Evolutionary conservation across 345 rosid species (phyloP), one percentile per base, ranked within the genome.

Genomic region (Lepidium sativum): DNA sequence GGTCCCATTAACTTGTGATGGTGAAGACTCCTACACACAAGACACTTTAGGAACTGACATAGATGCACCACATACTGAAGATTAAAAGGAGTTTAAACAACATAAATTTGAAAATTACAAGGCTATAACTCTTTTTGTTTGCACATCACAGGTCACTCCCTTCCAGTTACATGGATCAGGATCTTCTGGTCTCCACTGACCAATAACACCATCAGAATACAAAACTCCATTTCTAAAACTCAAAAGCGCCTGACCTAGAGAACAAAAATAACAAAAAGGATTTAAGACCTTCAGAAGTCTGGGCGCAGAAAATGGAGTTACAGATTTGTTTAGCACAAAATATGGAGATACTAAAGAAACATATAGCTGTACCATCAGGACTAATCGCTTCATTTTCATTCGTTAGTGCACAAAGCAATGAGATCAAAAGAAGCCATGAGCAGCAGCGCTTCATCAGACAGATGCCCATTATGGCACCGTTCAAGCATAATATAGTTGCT

Each of bases 181-280:
- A 82, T 88, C 99, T 86, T 90, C 99, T 8, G 96, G 97, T 76
- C 97, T 90, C 97, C 99, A 92, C n/a, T 72, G 76, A 71, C 75
- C 67, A 68, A 92, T 83, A 50, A 80, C 42, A 59, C 87, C 87
- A 75, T 92, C 90, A 34, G 99, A 87, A 67, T 61, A 75, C 60
- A 73, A 64, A 79, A 92, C 72, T 61, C 80, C 85, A 49, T 67
- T 75, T 75, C 79, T 84, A 78, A 92, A 90, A 76, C 82, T 84
- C 67, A 90, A 60, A 67, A 92, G 99, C 8, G 80, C 96, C 83
- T 87, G 90, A 60, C 97, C 99, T 92, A 50, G 59, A 60, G 54
- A 72, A 66, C n/a, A 54, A 21, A 55, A 73, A 47, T 41, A 57
- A 52, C 34, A 69, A 34, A 69, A 20, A 47, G 37, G 20, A 31